These are phyloP conservation scores for Penicillium sp. DNA, from an alignment of 2,329 filamentous ascomycete species.

Conservation along the genomic window DNA sequence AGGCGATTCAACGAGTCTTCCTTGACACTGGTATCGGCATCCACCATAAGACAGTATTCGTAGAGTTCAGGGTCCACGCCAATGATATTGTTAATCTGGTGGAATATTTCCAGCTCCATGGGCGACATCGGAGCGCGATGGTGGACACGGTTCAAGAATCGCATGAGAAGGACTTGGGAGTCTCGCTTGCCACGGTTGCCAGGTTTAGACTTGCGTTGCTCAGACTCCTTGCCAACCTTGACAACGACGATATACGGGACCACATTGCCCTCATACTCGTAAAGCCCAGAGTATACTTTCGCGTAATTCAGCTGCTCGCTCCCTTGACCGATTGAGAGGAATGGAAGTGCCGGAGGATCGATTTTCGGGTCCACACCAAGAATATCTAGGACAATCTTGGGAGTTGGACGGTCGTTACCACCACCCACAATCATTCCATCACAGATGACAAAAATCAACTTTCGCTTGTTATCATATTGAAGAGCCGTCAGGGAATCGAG, in stretches of 20 bases:
- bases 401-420: conserved; percentile 92
- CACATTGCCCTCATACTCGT: conserved; percentile 95
- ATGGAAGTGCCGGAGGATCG: conserved; percentile 86
- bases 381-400: conserved; percentile 92
- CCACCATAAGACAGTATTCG: conserved; percentile 94
- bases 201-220: conserved; percentile 83
- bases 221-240: conserved; percentile 95
- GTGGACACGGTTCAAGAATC: conserved; percentile 96
- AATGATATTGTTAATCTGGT: conserved; percentile 98
- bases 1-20: conserved; percentile 90
- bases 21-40: conserved; percentile 89
- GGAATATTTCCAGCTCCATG: conserved; percentile 95
- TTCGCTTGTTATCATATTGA: conserved; percentile 96
- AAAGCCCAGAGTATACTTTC: conserved; percentile 96
- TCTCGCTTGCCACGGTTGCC: conserved; percentile 98
- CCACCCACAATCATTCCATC: conserved; percentile 99
- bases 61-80: conserved; percentile 96
- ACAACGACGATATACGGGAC: conserved; percentile 94
- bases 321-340: conserved; percentile 84
- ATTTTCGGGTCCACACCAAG: conserved; percentile 95
- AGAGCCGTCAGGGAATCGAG: conserved; percentile 90
- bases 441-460: conserved; percentile 84
- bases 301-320: conserved; percentile 95
- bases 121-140: conserved; percentile 91
- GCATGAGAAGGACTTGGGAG: conserved; percentile 91